Evolutionary conservation across 2,329 filamentous ascomycete genomes (phyloP), one percentile per base, ranked within the genome.

Genomic region (Ceratocystiopsis sp.): DNA sequence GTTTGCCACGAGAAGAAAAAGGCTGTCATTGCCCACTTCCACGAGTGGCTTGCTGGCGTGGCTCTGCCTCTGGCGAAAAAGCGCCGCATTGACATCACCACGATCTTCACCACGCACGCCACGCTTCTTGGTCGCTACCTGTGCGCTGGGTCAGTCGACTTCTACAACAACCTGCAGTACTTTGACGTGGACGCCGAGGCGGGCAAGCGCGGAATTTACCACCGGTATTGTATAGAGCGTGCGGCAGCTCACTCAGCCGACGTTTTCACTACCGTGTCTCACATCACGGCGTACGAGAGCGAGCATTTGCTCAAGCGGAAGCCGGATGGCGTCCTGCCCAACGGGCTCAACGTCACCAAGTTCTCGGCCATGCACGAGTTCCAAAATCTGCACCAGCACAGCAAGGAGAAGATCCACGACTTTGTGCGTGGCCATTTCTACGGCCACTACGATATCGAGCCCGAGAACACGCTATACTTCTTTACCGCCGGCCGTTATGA

Each of bases 301-400:
- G 91, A 98, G 67, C 89, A 98, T 64, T 64, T 98, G 53, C 73
- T 98, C 51, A 96, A 96, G 73, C 81, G 91, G 50, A 96, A 96
- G 65, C 91, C 91, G 1, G 91, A 98, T 54, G 91, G 91, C 37
- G 91, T 98, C 8, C 63, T 96, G 52, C 91, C 91, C 52, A 98
- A 98, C 55, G 91, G 91, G 50, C 71, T 98, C 55, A 98, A 98
- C 55, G 91, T 98, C 48, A 95, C 87, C 63, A 96, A 96, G 62
- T 96, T 96, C 66, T 89, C 87, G 10, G 91, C 91, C 8, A 87
- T 95, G 55, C 91, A 98, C 68, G 91, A 98, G 63, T 96, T 96
- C 67, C 91, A 98, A 62, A 98, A 98, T 59, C 64, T 98, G 57
- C 91, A 96, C 63, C 86, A 93, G 56, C 83, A 91, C 59, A 81